A percentile compares a stretch with the other conserved stretches of the same genome.
Evolutionary conservation across 257 asterid species (phyloP).

Genomic region (Fraxinus excelsior): DNA sequence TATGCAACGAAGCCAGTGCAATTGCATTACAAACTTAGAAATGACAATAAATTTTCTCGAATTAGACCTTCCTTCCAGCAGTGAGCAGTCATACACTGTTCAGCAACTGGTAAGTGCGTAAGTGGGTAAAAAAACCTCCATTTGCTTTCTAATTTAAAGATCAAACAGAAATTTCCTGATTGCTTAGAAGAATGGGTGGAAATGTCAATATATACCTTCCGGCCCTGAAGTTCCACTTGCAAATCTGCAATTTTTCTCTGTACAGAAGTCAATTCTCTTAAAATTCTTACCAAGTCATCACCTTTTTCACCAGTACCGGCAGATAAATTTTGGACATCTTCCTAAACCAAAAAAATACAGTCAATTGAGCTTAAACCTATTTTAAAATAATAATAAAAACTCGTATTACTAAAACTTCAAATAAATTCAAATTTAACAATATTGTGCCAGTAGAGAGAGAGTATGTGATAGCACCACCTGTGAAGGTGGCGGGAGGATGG

Average conservation of each 20-base stretch:
- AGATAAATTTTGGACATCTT: constrained; percentile 65
- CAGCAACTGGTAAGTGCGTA: constrained; percentile 5
- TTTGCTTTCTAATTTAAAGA: background rate
- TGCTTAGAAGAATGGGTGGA: background rate
- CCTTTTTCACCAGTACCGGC: constrained; percentile 61
- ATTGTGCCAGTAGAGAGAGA: background rate
- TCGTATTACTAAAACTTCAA: background rate
- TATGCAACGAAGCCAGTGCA: background rate
- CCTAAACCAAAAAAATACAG: constrained; percentile 48
- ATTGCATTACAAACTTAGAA: background rate
- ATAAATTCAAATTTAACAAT: background rate
- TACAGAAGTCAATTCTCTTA: constrained; percentile 85
- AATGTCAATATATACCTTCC: constrained; percentile 63
- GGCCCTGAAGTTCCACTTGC: constrained; percentile 99
- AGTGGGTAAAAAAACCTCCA: background rate
- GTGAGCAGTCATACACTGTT: constrained; percentile 6
- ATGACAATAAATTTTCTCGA: background rate
- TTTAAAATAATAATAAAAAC: background rate
- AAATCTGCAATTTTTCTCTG: constrained; percentile 93
- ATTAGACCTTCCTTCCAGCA: background rate
- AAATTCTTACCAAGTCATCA: constrained; percentile 83
- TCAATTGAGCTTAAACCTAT: background rate
- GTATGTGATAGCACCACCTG: constrained; percentile 48
- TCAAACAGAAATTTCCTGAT: constrained; percentile 16
- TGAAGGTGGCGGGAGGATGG: constrained; percentile 64